Conservation (phyloP, 331 rosid species). For the Malus hybrid region DNA sequence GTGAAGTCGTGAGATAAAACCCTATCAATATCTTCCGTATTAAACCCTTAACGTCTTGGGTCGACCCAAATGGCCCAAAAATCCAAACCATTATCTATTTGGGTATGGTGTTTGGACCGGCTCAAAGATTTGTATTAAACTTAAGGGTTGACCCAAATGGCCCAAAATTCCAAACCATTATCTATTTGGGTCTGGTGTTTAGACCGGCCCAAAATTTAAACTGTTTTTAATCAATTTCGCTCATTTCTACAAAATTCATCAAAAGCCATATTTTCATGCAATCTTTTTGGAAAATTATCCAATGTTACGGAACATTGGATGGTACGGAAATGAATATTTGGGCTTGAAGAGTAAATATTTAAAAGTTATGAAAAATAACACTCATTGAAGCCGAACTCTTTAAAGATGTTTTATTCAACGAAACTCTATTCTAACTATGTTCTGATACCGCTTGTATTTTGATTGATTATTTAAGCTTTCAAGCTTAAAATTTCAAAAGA, state of each 20-base stretch:
- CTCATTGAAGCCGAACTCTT: too few relatives aligned
- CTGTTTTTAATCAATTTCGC: too few relatives aligned
- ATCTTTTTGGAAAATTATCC: too few relatives aligned
- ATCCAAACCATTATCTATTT: neutral
- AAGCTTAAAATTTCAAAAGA: too few relatives aligned
- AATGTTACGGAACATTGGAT: too few relatives aligned
- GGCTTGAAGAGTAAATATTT: too few relatives aligned
- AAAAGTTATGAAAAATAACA: too few relatives aligned
- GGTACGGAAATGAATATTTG: too few relatives aligned
- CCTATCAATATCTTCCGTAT: neutral
- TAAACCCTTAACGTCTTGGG: neutral
- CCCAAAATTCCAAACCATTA: neutral
- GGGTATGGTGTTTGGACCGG: neutral
- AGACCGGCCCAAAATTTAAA: neutral
- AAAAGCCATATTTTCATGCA: too few relatives aligned
- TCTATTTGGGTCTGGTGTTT: neutral
- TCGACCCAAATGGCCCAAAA: neutral
- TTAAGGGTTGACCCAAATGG: neutral
- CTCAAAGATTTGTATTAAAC: neutral
- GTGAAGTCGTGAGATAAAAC: neutral
- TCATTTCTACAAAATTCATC: too few relatives aligned
- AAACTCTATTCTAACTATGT: neutral
- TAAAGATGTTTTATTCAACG: too few relatives aligned
- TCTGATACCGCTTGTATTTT: neutral
- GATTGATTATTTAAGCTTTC: neutral